These are phyloP conservation scores for Oidiodendron maius DNA, from an alignment of 495 filamentous ascomycete species.

Conservation along the genomic window DNA sequence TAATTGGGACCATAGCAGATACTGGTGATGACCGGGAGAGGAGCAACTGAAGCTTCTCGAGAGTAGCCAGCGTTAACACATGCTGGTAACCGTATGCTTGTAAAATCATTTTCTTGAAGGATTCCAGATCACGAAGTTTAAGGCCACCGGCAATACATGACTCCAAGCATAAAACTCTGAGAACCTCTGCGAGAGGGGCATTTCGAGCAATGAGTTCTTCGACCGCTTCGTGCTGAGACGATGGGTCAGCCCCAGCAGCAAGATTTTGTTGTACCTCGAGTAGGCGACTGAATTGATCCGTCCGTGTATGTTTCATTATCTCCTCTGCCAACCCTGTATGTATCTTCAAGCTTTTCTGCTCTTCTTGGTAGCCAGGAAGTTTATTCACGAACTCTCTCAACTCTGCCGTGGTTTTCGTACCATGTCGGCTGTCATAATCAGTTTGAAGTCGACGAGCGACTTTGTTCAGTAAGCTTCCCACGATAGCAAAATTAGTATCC, in stretches of 20 bases:
- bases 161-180: conserved; percentile 85
- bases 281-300: conserved; percentile 79
- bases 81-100: conserved; percentile 96
- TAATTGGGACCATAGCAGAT: conserved; percentile 63
- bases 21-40: conserved; percentile 64
- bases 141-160: conserved; percentile 86
- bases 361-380: conserved; percentile 84
- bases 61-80: conserved; percentile 76
- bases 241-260: conserved; percentile 84
- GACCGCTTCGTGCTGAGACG: conserved; percentile 80
- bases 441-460: conserved; percentile 81
- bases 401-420: conserved; percentile 81
- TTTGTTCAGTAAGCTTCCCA: conserved; percentile 82
- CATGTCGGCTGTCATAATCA: conserved; percentile 85
- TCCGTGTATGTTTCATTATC: conserved; percentile 83
- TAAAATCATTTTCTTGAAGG: conserved; percentile 78
- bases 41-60: conserved; percentile 86
- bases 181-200: conserved; percentile 67
- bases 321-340: conserved; percentile 93
- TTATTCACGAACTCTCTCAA: conserved; percentile 89
- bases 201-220: conserved; percentile 90
- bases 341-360: conserved; percentile 84
- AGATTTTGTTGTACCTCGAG: conserved; percentile 95
- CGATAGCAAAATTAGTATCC: conserved; percentile 92
- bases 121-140: conserved; percentile 78